Base-by-base conservation (phyloP, 257 asterid species). In the Nicotiana tabacum region DNA sequence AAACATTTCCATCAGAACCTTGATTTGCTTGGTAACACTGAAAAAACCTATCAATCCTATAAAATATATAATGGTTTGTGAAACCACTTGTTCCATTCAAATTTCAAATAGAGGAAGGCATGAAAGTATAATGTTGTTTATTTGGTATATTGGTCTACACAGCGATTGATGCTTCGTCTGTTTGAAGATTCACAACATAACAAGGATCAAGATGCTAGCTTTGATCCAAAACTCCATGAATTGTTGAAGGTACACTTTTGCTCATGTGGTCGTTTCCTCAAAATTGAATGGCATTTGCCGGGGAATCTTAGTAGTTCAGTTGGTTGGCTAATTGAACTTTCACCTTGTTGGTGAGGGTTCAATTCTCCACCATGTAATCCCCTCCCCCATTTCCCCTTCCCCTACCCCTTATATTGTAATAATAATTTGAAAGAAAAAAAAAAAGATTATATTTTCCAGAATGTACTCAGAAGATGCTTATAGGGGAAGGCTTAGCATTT, bases 101-200 rank as follows among this genome's bases (percentile, higher is more conserved):
- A 13, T 27, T 74, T 13, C 62, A 48, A 48, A 74, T 13, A 72
- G 4, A 9, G 80, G 4, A 24, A 74, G 43, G 0, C 80, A 15
- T 48, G 13, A 29, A 46, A 0, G 43, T 10, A 72, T 24, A 6
- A 72, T 48, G 62, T 13, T 27, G 39, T 74, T 74, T n/a, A 27
- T 76, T 51, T 76, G 24, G 80, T 2, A 6, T 15, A 4, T 76
- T 51, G 5, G 53, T 51, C 16, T 76, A 15, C 53, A n/a, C 92
- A 92, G 98, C 91, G 95, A 57, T 86, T 96, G 77, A 86, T 96
- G 83, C 91, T 93, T 85, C 89, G 90, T 85, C 82, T 93, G 81
- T 84, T 88, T 37, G 93, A 90, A 83, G 88, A 61, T 86, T 83
- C 85, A 61, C 77, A 55, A 66, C 57, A 53, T 56, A 65, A n/a